These are phyloP conservation scores for Pseudogymnoascus sp. DNA, from an alignment of 2,329 filamentous ascomycete genomes.

Conservation along the genomic window DNA sequence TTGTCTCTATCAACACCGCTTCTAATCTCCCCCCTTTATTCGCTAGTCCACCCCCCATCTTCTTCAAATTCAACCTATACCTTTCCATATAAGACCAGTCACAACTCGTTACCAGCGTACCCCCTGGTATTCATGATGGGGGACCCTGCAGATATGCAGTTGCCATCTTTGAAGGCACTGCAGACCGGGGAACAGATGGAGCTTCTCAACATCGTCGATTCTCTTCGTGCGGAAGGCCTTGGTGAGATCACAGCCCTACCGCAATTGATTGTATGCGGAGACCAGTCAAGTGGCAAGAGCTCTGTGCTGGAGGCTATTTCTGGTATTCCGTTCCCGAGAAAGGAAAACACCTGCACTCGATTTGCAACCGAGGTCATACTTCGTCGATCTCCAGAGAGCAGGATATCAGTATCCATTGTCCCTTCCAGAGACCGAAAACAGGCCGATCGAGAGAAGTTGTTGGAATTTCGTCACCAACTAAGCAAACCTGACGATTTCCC, in stretches of 20 bases:
- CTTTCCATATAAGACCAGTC: neutral
- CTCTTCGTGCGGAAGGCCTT: conserved; percentile 33
- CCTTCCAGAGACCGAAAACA: conserved; percentile 12
- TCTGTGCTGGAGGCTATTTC: conserved; percentile 31
- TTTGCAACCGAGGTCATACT: conserved; percentile 39
- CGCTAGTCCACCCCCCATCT: neutral
- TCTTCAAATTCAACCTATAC: neutral
- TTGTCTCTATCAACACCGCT: neutral
- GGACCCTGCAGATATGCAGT: conserved; percentile 6
- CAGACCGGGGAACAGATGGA: conserved; percentile 41
- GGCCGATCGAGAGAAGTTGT: conserved; percentile 12
- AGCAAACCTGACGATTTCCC: conserved; percentile 16
- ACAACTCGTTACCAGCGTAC: neutral
- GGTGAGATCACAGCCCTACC: conserved; percentile 27
- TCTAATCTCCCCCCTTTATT: neutral
- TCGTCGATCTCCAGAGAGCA: conserved; percentile 11
- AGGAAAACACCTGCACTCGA: conserved; percentile 34
- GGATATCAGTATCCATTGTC: conserved; percentile 13
- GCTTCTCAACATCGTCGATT: conserved; percentile 48
- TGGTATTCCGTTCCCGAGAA: conserved; percentile 32
- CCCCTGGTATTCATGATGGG: conserved; percentile 8
- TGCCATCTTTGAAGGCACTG: conserved; percentile 15
- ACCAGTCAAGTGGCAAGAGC: conserved; percentile 33
- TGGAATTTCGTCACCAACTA: conserved; percentile 15
- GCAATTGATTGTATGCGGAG: conserved; percentile 37